Evolutionary conservation across 202 grass and related monocot species (phyloP).

Genomic region (Schoenoplectus tabernaemontani): DNA sequence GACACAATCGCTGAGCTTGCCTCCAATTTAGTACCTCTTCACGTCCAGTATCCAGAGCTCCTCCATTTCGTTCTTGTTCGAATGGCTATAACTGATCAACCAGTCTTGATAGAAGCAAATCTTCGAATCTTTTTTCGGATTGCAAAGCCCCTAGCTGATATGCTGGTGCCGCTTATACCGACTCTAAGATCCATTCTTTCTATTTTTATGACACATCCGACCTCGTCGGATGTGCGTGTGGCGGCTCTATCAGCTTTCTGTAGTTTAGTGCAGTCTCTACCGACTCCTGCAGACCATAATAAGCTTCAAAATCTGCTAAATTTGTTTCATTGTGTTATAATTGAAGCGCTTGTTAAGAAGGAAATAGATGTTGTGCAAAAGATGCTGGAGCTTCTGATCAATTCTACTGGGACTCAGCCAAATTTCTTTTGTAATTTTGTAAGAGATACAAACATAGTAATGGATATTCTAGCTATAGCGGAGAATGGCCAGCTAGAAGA

Average conservation of each 20-base stretch:
- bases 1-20: constrained; percentile 69
- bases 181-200: constrained; percentile 57
- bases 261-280: constrained; percentile 57
- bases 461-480: constrained; percentile 44
- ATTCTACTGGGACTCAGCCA: constrained; percentile 52
- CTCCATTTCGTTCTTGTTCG: constrained; percentile 51
- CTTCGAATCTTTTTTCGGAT: constrained; percentile 56
- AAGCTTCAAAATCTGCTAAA: constrained; percentile 40
- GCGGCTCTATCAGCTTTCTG: constrained; percentile 47
- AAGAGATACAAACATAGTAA: constrained; percentile 29
- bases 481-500: constrained; percentile 48
- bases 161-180: constrained; percentile 36
- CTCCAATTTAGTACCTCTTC: constrained; percentile 37
- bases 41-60: constrained; percentile 44
- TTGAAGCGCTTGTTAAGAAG: constrained; percentile 41
- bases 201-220: constrained; percentile 20
- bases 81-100: not conserved
- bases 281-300: constrained; percentile 30
- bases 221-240: constrained; percentile 44
- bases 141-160: constrained; percentile 37
- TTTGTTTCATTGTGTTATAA: constrained; percentile 28
- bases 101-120: constrained; percentile 53
- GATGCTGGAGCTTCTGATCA: constrained; percentile 72
- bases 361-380: constrained; percentile 41
- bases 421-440: constrained; percentile 41